Conservation (phyloP, 2,329 filamentous ascomycete species). For the Exophiala sp. region DNA sequence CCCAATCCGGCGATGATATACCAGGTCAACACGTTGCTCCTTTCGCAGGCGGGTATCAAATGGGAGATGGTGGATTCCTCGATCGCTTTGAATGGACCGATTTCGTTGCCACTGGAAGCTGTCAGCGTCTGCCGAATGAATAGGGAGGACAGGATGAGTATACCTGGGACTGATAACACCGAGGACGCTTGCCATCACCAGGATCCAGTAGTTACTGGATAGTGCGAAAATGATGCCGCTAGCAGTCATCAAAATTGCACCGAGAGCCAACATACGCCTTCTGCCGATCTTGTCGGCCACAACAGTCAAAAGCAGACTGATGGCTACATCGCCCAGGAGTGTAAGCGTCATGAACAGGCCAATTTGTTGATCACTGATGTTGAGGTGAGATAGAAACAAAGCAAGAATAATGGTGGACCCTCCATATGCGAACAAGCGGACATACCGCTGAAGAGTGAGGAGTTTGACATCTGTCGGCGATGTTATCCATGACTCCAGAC, state of each 20-base stretch:
- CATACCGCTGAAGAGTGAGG: constrained; percentile 35
- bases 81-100: constrained; percentile 64
- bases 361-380: constrained; percentile 56
- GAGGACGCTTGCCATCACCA: constrained; percentile 56
- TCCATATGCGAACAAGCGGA: constrained; percentile 62
- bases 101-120: constrained; percentile 52
- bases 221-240: constrained; percentile 55
- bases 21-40: constrained; percentile 65
- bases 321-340: constrained; percentile 57
- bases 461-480: too few species aligned
- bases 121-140: neutral
- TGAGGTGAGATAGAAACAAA: constrained; percentile 56
- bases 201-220: constrained; percentile 57
- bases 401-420: constrained; percentile 59
- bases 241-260: constrained; percentile 55
- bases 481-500: too few species aligned
- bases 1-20: constrained; percentile 55
- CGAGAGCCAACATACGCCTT: constrained; percentile 52
- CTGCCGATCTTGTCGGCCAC: constrained; percentile 59
- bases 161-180: constrained; percentile 58
- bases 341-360: constrained; percentile 65
- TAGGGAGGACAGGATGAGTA: neutral
- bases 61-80: constrained; percentile 64
- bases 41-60: constrained; percentile 52
- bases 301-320: constrained; percentile 57